phyloP scores from a whole-genome alignment of 2,329 filamentous ascomycete genomes.

The Pseudogymnoascus verrucosus region DNA sequence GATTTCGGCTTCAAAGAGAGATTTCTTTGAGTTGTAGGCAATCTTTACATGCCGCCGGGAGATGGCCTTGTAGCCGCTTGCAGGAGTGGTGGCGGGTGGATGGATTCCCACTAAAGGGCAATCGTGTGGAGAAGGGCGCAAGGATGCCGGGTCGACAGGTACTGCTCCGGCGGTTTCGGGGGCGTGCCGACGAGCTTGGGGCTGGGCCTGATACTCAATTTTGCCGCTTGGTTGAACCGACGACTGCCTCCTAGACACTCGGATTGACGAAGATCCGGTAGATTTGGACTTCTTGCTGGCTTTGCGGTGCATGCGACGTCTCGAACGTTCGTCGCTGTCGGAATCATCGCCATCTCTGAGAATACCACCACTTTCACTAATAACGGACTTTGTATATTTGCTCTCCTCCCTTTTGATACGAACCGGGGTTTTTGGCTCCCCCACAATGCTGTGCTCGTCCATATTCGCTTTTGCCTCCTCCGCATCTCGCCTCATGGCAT shows the following conservation, averaged over 20 bases:
- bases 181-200: conserved; percentile 34
- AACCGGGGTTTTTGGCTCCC: conserved; percentile 39
- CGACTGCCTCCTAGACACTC: conserved; percentile 25
- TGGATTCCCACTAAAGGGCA: conserved; percentile 66
- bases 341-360: conserved; percentile 55
- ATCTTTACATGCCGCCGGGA: conserved; percentile 69
- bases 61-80: conserved; percentile 60
- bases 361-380: conserved; percentile 64
- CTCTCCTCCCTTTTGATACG: conserved; percentile 35
- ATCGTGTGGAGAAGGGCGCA: conserved; percentile 53
- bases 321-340: conserved; percentile 43
- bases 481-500: conserved; percentile 37
- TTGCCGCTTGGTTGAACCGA: conserved; percentile 21
- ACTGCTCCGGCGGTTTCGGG: conserved; percentile 52
- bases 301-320: conserved; percentile 37
- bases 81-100: conserved; percentile 54
- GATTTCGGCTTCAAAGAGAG: conserved; percentile 55
- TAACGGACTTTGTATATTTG: conserved; percentile 49
- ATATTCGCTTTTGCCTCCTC: conserved; percentile 38
- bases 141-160: conserved; percentile 49
- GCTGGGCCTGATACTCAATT: conserved; percentile 44
- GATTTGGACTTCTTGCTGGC: conserved; percentile 35
- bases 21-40: conserved; percentile 54
- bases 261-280: conserved; percentile 34
- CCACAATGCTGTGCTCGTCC: conserved; percentile 42